Evolutionary conservation across 176 grass and related monocot genomes (phyloP), one percentile per base, ranked within the genome.

Genomic region (Dactylis glomerata): DNA sequence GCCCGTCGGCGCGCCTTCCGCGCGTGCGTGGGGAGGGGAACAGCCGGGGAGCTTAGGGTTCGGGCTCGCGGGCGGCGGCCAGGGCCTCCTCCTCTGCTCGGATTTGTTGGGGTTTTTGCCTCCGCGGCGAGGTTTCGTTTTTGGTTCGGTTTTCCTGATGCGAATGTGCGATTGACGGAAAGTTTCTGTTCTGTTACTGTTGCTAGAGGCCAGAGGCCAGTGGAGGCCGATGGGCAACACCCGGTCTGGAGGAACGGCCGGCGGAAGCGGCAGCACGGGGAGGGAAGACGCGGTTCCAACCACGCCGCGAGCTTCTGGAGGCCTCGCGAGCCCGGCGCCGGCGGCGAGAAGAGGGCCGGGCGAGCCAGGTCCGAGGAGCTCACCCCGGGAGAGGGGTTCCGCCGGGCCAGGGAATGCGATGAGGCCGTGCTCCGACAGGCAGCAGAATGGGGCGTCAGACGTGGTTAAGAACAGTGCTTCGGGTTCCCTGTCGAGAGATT

Each of bases 281-380:
- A 76, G 54, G 40, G 28, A 34, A 30, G 30, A 11, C 8, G 3
- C 41, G 75, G 65, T 36, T 6, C 8, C 24, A 52, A 34, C 22
- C 10, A 75, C 36, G 27, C 10, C 68, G 6, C 65, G 46, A 24
- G 12, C 75, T 58, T 36, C 67, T 31, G 84, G 59, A 40, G 10
- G 63, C 26, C 76, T 47, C 17, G 42, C 22, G 23, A 42, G 20
- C 64, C 68, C 11, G n/a, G 31, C 46, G 13, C 44, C 27, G 31
- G 30, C 61, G 4, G 3, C 10, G 23, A 52, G 47, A 0, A 51
- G 62, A 22, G 30, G 10, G 12, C 24, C 54, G 16, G 54, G 3
- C 49, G 6, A 24, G 12, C 40, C 33, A 13, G 91, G 79, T 33
- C 38, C 40, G 17, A 94, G 79, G 85, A 91, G 86, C 77, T 86